Base-by-base conservation (phyloP, 2,329 filamentous ascomycete genomes). In the Paecilomyces sp. region DNA sequence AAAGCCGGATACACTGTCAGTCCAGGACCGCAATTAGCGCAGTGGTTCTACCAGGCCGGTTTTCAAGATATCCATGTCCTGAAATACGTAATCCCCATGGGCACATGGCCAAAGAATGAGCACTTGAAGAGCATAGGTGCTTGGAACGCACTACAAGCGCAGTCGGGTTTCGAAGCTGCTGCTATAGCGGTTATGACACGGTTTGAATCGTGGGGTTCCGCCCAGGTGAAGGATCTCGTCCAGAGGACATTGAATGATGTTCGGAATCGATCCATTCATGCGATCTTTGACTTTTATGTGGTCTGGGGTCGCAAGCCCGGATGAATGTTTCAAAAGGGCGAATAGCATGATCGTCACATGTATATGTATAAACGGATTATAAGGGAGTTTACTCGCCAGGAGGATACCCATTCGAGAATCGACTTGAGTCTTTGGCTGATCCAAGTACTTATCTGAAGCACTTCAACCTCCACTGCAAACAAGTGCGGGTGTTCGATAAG, bases 41-140 rank as follows among this genome's bases (percentile, higher is more conserved):
- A 61, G n/a, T 60, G 60, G 55, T 60, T 61, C 55, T 22, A 56
- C 15, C 34, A 57, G 47, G 60, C 47, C 24, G 60, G 60, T 15
- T 61, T 60, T n/a, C 41, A 53, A 30, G 59, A 60, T 41, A 24
- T 61, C 15, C 55, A 52, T 18, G 22, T 60, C 22, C 52, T 55
- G n/a, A 61, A 55, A 36, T 55, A 47, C 51, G 28, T 51, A 12
- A 36, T 60, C 15, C 34, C 57, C 13, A 34, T 61, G 11, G 12
- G n/a, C 24, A 25, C 28, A 3, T 36, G 22, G 50, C 25, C 6
- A 22, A 51, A 13, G 8, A 22, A 51, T 52, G n/a, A 47, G 6
- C 41, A 47, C 41, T 47, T 47, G 41, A 47, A 47, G n/a, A 47
- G 41, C 41, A 47, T 47, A 47, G 41, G 41, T 47, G 41, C 41